A percentile compares a stretch with the other conserved stretches of the same genome.
Conservation (phyloP, 345 rosid genomes). For the Odontarrhena argentea region DNA sequence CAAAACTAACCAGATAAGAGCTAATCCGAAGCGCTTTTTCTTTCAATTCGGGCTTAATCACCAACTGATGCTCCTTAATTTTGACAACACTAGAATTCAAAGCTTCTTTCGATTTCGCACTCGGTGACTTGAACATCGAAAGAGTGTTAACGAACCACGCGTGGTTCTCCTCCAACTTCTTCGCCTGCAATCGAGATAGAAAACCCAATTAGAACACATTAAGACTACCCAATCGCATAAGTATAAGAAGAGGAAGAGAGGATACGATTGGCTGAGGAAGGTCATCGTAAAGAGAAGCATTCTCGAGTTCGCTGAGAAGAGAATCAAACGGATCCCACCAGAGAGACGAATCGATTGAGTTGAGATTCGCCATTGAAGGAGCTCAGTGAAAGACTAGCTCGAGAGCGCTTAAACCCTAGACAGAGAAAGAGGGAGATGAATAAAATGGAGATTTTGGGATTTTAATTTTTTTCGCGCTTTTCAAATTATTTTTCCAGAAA, state of each 20-base stretch:
- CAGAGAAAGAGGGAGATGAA: not conserved
- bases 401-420: conserved; percentile 53
- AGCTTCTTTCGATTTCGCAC: conserved; percentile 69
- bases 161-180: conserved; percentile 69
- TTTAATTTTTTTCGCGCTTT: conserved; percentile 36
- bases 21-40: conserved; percentile 71
- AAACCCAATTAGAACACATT: not conserved
- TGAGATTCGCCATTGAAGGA: conserved; percentile 54
- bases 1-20: conserved; percentile 60
- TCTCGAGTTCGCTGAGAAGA: conserved; percentile 69
- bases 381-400: conserved; percentile 12
- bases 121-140: conserved; percentile 62
- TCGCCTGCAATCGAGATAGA: conserved; percentile 49
- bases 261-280: conserved; percentile 58
- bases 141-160: conserved; percentile 69
- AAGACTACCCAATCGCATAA: not conserved
- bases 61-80: conserved; percentile 61
- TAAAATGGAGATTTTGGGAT: not conserved
- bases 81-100: conserved; percentile 58
- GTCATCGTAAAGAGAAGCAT: conserved; percentile 56
- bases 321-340: conserved; percentile 86
- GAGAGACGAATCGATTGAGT: conserved; percentile 62
- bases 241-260: conserved; percentile 8
- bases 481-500: not conserved
- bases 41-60: conserved; percentile 59